Percentiles rank a stretch among this genome's conserved stretches.
Conservation (phyloP, 2,329 filamentous ascomycete genomes). For the Pseudogymnoascus verrucosus region DNA sequence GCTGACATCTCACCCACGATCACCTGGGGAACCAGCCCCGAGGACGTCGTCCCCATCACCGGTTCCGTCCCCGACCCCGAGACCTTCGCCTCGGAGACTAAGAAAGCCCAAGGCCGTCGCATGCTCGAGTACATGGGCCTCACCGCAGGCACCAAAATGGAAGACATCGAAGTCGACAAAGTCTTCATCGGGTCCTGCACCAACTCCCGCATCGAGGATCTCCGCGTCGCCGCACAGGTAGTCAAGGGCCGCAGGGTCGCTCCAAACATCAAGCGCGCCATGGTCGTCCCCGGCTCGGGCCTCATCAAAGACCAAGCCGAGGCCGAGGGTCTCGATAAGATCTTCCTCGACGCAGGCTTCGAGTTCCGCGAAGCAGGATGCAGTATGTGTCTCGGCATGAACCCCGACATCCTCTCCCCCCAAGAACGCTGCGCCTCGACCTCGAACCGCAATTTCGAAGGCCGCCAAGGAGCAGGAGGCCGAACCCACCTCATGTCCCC, state of each 20-base stretch:
- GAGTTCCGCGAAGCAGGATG: conserved; percentile 98
- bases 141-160: conserved; percentile 75
- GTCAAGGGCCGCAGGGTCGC: conserved; percentile 85
- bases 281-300: conserved; percentile 94
- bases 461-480: conserved; percentile 83
- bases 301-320: conserved; percentile 90
- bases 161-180: conserved; percentile 90
- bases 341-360: conserved; percentile 86
- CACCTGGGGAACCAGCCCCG: conserved; percentile 94
- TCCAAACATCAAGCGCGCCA: conserved; percentile 80
- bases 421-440: conserved; percentile 91
- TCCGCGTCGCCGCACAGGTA: conserved; percentile 77
- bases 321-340: conserved; percentile 82
- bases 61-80: conserved; percentile 85
- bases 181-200: conserved; percentile 98
- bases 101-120: conserved; percentile 70
- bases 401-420: conserved; percentile 90
- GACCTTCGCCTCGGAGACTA: conserved; percentile 70
- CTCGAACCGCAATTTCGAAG: conserved; percentile 96
- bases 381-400: conserved; percentile 99
- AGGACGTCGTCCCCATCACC: conserved; percentile 93
- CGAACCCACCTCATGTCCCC: conserved; percentile 95
- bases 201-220: conserved; percentile 92
- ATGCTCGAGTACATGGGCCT: conserved; percentile 97
- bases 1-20: conserved; percentile 92